These are phyloP conservation scores for Raffaelea arxii DNA, from an alignment of 2,329 filamentous ascomycete species.

Conservation along the genomic window DNA sequence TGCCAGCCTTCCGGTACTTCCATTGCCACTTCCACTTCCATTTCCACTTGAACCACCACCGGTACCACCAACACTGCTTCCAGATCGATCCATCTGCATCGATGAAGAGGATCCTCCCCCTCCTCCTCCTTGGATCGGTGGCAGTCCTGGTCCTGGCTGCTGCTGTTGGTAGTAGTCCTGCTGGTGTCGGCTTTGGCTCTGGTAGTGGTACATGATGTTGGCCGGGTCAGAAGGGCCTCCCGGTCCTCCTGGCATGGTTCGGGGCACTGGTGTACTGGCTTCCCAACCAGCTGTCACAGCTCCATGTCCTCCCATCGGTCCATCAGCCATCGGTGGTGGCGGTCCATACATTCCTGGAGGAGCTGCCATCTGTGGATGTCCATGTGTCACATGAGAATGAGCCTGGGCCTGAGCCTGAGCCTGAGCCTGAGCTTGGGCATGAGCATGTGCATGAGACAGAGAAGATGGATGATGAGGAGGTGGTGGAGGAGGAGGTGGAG, in stretches of 20 bases:
- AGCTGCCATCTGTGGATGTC: too few relatives aligned
- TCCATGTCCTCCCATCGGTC: too few relatives aligned
- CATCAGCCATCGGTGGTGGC: neutral
- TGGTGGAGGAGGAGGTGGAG: constrained; percentile 7
- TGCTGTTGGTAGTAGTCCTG: constrained; percentile 7
- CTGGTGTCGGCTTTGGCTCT: constrained; percentile 10
- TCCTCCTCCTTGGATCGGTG: constrained; percentile 39
- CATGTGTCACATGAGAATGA: too few relatives aligned
- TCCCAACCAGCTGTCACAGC: too few relatives aligned
- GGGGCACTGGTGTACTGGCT: neutral
- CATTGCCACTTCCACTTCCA: too few relatives aligned
- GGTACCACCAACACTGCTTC: constrained; percentile 9
- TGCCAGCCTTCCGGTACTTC: too few relatives aligned
- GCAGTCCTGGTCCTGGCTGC: constrained; percentile 32
- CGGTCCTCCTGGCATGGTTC: neutral
- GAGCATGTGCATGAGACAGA: too few relatives aligned
- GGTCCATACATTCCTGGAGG: too few relatives aligned
- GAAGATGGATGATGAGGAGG: too few relatives aligned
- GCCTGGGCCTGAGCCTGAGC: too few relatives aligned
- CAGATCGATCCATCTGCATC: neutral
- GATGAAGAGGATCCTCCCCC: too few relatives aligned
- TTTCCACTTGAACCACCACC: constrained; percentile 27
- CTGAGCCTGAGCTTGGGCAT: too few relatives aligned
- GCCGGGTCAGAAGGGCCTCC: constrained; percentile 5
- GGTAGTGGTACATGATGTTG: constrained; percentile 18